Conservation (phyloP, 2,329 filamentous ascomycete species). For the Talaromyces sp. region DNA sequence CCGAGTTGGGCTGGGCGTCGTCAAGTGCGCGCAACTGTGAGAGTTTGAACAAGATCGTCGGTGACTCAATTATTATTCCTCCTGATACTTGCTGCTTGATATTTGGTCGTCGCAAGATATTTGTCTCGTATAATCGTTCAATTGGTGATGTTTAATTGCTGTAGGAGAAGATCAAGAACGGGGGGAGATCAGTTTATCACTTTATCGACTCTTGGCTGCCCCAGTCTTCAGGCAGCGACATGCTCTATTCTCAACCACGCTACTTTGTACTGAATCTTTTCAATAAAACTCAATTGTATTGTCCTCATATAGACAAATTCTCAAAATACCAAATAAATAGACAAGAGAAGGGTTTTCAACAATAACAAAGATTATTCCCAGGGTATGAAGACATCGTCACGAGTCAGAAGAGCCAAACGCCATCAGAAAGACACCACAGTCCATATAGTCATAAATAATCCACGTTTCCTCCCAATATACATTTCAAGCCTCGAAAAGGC, state of each 20-base stretch:
- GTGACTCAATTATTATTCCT: not conserved
- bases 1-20: not conserved
- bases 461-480: not conserved
- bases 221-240: not conserved
- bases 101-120: too few relatives aligned
- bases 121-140: not conserved
- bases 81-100: not conserved
- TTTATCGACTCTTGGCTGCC: not conserved
- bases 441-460: not conserved
- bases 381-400: slow-evolving; percentile 12
- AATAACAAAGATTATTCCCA: slow-evolving; percentile 7
- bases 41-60: not conserved
- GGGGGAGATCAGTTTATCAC: not conserved
- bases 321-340: not conserved
- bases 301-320: too few relatives aligned
- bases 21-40: slow-evolving; percentile 2
- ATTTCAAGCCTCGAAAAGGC: not conserved
- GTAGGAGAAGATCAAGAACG: not conserved
- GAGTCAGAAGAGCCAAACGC: not conserved
- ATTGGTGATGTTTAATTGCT: not conserved
- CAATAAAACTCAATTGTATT: not conserved
- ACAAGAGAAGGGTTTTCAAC: not conserved
- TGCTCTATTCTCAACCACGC: too few relatives aligned
- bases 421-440: not conserved
- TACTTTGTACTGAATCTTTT: not conserved